Conservation (phyloP, 768 basidiomycete species). For the Coprinopsis cinerea region DNA sequence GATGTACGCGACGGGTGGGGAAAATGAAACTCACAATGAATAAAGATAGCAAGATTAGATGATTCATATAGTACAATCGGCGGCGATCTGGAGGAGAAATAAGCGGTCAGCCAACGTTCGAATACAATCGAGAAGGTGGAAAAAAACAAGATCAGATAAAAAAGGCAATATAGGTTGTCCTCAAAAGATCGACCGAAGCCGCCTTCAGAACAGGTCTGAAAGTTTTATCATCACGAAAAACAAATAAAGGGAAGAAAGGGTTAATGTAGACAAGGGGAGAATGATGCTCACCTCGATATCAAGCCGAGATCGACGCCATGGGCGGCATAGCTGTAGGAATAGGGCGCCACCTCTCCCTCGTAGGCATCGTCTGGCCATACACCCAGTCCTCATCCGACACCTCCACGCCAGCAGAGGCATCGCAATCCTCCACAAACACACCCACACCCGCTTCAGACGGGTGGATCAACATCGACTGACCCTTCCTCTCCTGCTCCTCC, state of each 20-base stretch:
- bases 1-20: conserved; percentile 11
- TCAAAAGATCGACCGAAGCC: conserved; percentile 30
- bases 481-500: conserved; percentile 20
- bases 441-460: conserved; percentile 71
- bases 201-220: conserved; percentile 78
- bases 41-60: conserved; percentile 11
- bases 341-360: conserved; percentile 45
- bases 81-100: too few relatives aligned
- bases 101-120: neutral
- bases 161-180: conserved; percentile 65
- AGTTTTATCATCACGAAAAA: conserved; percentile 48
- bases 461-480: conserved; percentile 53
- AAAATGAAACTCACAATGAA: conserved; percentile 31
- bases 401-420: conserved; percentile 33
- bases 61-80: neutral
- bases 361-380: conserved; percentile 52
- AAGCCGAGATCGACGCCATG: conserved; percentile 41
- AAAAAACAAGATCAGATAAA: conserved; percentile 31
- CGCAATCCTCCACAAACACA: conserved; percentile 75
- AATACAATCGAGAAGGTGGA: conserved; percentile 6
- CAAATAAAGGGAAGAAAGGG: conserved; percentile 4
- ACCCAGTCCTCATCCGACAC: conserved; percentile 55
- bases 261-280: conserved; percentile 10
- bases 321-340: conserved; percentile 56
- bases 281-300: conserved; percentile 17